Base-by-base conservation (phyloP, 2,329 filamentous ascomycete species). In the Geoglossum cookeanum region DNA sequence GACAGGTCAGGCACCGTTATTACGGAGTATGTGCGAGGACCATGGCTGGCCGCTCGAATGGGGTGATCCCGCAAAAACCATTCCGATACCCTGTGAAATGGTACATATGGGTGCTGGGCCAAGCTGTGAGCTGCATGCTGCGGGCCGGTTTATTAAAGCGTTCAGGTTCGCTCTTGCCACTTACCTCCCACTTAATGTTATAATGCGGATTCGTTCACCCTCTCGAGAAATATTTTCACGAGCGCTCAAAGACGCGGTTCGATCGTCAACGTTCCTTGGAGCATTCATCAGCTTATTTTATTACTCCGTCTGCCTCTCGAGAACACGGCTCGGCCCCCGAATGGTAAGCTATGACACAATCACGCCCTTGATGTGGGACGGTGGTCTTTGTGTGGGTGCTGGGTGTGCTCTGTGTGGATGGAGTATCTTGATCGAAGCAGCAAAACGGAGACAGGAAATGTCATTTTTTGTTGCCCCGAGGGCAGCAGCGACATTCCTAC, bases 271-370 rank as follows among this genome's bases (percentile, higher is more conserved):
- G 0, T 92, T 94, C 66, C 75, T 94, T 1, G 86, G 81, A 2
- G 72, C 80, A 0, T 94, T 91, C 68, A 84, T 94, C 61, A 74
- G 80, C 0, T 71, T 89, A 9, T 92, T 91, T 67, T 94, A 90
- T 71, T 94, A 94, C 66, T 82, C 84, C 32, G 84, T 94, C 3
- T 94, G 88, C 66, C 78, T 94, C 0, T 75, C 80, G 4, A 79
- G 88, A 49, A 89, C 83, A 1, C 77, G 85, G 33, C 60, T 92
- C 5, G 87, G 87, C 0, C 88, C 88, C 0, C 77, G 67, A 37
- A 27, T 91, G 11, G 71, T 90, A 29, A 77, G 79, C n/a, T 72
- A 66, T 17, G 75, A 79, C 59, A 68, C 67, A 0, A 65, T 77
- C 29, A 75, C 73, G 33, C 75, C 76, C 4, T 69, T 74, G 65